These are phyloP conservation scores for Solidago caesia DNA, from an alignment of 129 eudicot species.

Conservation along the genomic window DNA sequence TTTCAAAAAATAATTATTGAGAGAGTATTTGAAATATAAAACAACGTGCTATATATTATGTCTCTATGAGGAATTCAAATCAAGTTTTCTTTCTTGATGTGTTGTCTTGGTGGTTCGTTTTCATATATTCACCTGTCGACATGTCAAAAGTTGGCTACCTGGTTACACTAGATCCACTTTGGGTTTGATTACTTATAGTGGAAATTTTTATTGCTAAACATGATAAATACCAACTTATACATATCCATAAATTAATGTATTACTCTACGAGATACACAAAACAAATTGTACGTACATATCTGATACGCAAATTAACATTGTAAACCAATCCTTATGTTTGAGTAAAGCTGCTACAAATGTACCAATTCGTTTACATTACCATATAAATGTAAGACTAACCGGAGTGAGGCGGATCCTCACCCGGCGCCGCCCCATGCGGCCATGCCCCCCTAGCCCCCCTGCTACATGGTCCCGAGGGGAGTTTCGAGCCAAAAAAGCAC, in stretches of 20 bases:
- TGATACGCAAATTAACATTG: background rate
- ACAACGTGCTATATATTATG: too few relatives aligned
- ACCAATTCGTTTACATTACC: too few relatives aligned
- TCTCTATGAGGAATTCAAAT: conserved; percentile 16
- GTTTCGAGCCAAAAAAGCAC: too few relatives aligned
- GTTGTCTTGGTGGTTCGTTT: background rate
- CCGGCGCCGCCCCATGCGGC: too few relatives aligned
- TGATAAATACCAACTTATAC: conserved; percentile 24
- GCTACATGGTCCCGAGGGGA: too few relatives aligned
- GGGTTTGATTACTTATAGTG: conserved; percentile 9
- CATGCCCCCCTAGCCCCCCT: too few relatives aligned
- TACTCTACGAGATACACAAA: background rate
- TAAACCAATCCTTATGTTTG: too few relatives aligned
- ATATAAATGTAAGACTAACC: too few relatives aligned
- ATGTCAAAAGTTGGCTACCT: background rate
- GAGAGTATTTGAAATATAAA: too few relatives aligned
- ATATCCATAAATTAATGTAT: background rate
- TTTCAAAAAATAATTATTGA: too few relatives aligned
- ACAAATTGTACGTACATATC: background rate
- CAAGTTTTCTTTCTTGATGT: conserved; percentile 1
- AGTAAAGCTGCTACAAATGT: too few relatives aligned
- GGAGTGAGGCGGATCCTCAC: too few relatives aligned
- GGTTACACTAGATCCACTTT: conserved; percentile 1
- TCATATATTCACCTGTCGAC: background rate
- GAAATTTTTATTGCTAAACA: conserved; percentile 2